Conservation (phyloP, 164 flowering plant species). For the Annona cherimola region DNA sequence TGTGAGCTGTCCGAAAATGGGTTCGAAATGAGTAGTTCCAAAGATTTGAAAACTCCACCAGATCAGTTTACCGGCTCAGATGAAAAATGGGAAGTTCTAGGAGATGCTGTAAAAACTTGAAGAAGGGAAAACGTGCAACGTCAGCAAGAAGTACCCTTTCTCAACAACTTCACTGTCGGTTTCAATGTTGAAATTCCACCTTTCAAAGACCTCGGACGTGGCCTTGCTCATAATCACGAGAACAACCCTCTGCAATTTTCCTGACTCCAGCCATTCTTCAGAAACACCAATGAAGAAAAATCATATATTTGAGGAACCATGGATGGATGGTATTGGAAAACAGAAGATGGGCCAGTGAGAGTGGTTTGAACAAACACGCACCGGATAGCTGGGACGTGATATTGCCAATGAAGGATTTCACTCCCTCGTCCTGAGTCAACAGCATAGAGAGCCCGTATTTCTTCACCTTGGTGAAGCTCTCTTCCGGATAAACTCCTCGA, state of each 20-base stretch:
- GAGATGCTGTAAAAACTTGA: not conserved
- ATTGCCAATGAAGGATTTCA: constrained; percentile 72
- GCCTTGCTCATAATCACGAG: constrained; percentile 94
- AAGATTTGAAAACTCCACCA: not conserved
- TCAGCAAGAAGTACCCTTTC: constrained; percentile 45
- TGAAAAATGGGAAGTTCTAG: not conserved
- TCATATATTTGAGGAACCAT: not conserved
- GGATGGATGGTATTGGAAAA: not conserved
- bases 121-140: not conserved
- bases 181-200: constrained; percentile 89
- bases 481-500: constrained; percentile 90
- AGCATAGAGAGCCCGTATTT: constrained; percentile 95
- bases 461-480: constrained; percentile 83
- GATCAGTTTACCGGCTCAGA: not conserved
- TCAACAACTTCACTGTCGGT: constrained; percentile 84
- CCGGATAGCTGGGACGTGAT: constrained; percentile 85
- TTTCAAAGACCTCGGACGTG: constrained; percentile 72
- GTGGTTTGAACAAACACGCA: constrained; percentile 9
- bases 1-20: not conserved
- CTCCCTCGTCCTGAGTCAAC: constrained; percentile 87
- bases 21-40: not conserved
- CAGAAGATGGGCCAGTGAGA: not conserved
- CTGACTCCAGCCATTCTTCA: constrained; percentile 89
- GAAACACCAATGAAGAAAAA: constrained; percentile 2
- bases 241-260: constrained; percentile 82